Evolutionary conservation across 2,329 filamentous ascomycete species (phyloP), one percentile per base, ranked within the genome.

Genomic region (Epichloe glyceriae): DNA sequence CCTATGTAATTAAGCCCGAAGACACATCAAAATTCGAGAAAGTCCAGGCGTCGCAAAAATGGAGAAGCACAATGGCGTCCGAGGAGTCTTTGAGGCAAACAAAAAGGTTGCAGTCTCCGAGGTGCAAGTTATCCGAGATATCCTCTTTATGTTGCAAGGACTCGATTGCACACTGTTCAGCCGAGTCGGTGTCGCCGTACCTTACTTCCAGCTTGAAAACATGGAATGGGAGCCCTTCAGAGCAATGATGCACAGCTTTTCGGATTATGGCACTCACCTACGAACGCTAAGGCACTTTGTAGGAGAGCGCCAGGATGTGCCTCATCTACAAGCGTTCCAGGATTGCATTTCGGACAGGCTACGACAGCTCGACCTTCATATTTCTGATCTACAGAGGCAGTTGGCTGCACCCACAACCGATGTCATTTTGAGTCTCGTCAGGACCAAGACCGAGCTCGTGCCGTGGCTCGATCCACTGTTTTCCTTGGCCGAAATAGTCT

Each of bases 91-190:
- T 59, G 10, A 65, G 63, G 0, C 61, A 59, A 35, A 54, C 64
- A 66, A 65, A 34, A 74, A 73, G 51, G 63, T 70, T 0, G 59
- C 66, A 1, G 70, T 91, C 5, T 79, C 85, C 0, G 90, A 95
- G 62, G 70, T 86, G 1, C 82, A 90, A 55, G 71, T 83, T 11
- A 70, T 90, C 26, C 80, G 88, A 46, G 89, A 97, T 50, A 78
- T 81, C 0, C 71, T 96, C 0, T 91, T 88, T 59, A 94, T 96
- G 87, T 75, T 97, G 0, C 79, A 81, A 50, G 90, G 90, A 0
- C 70, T 93, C 4, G 77, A 82, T 5, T 91, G 86, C 2, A 83
- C 81, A 2, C 62, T 95, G 1, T 95, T 90, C 59, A 69, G 68
- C 51, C 20, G 57, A 3, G 60, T 71, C 46, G 70, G 68, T 14